Percentiles rank a stretch among this genome's conserved stretches.
These are phyloP conservation scores for Gaultheria prostrata DNA, from an alignment of 148 eudicot genomes.

Conservation along the genomic window DNA sequence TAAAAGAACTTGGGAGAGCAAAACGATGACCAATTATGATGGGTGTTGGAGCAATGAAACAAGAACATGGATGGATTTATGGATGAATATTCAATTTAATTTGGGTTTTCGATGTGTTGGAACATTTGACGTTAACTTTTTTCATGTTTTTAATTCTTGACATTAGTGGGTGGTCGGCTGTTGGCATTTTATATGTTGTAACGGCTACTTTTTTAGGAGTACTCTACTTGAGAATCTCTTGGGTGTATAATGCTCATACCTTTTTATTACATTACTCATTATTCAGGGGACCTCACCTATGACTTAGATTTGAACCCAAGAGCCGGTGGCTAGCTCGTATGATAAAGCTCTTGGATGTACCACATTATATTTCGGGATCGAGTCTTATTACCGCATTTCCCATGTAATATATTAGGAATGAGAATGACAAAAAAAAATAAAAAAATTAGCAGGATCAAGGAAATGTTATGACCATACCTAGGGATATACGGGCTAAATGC, in stretches of 20 bases:
- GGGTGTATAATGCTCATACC: not conserved
- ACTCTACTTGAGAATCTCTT: not conserved
- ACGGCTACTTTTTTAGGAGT: slow-evolving; percentile 19
- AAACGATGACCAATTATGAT: not conserved
- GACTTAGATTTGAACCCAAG: no score
- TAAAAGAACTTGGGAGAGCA: not conserved
- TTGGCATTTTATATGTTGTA: not conserved
- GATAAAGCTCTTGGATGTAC: no score
- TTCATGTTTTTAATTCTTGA: not conserved
- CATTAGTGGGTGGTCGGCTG: not conserved
- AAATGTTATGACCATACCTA: no score
- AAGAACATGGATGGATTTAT: not conserved
- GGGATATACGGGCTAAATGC: no score
- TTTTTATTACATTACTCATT: no score
- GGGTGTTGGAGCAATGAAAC: not conserved
- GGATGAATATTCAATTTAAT: not conserved
- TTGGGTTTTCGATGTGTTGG: not conserved
- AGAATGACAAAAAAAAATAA: no score
- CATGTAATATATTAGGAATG: no score
- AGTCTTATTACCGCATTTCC: no score
- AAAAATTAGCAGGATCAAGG: no score
- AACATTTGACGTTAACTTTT: not conserved
- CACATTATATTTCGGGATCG: no score
- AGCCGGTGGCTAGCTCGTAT: no score
- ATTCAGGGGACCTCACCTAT: no score